Conservation (phyloP, 805 yeast species). For the Deakozyma indianensis region DNA sequence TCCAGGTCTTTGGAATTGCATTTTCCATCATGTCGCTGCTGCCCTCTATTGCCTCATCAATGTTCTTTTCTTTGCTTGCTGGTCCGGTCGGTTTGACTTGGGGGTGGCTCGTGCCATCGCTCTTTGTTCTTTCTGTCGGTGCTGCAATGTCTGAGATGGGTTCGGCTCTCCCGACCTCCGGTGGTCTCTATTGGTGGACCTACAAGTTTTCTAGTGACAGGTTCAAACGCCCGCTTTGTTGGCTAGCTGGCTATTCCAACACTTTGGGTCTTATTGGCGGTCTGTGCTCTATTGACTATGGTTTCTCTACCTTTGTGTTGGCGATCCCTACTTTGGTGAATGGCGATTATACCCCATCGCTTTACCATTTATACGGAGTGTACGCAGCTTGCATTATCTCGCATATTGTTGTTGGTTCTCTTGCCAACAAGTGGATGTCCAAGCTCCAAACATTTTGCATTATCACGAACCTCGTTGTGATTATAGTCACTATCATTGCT, state of each 20-base stretch:
- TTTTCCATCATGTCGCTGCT: conserved; percentile 60
- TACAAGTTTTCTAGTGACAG: conserved; percentile 48
- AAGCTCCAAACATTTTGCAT: conserved; percentile 47
- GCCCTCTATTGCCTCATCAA: conserved; percentile 40
- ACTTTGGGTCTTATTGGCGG: conserved; percentile 55
- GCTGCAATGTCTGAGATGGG: conserved; percentile 52
- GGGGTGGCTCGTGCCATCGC: conserved; percentile 57
- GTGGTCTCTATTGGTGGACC: conserved; percentile 62
- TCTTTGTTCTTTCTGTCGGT: conserved; percentile 43
- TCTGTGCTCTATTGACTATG: conserved; percentile 54
- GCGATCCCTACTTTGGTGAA: conserved; percentile 23
- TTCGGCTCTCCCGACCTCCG: conserved; percentile 59
- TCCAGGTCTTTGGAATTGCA: conserved; percentile 58
- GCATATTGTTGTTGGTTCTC: conserved; percentile 38
- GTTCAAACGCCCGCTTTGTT: conserved; percentile 38
- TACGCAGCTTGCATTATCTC: conserved; percentile 45
- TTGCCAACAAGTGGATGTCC: conserved; percentile 44
- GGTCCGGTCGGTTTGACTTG: conserved; percentile 56
- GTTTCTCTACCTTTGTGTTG: conserved; percentile 47
- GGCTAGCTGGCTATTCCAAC: conserved; percentile 52
- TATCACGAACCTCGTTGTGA: conserved; percentile 35
- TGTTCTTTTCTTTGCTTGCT: conserved; percentile 38
- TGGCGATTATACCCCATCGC: conserved; percentile 39
- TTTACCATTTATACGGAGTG: conserved; percentile 45
- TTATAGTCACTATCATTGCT: conserved; percentile 44